Evolutionary conservation across 2,329 filamentous ascomycete species (phyloP), one percentile per base, ranked within the genome.

Genomic region (Emergomyces pasteurianus): DNA sequence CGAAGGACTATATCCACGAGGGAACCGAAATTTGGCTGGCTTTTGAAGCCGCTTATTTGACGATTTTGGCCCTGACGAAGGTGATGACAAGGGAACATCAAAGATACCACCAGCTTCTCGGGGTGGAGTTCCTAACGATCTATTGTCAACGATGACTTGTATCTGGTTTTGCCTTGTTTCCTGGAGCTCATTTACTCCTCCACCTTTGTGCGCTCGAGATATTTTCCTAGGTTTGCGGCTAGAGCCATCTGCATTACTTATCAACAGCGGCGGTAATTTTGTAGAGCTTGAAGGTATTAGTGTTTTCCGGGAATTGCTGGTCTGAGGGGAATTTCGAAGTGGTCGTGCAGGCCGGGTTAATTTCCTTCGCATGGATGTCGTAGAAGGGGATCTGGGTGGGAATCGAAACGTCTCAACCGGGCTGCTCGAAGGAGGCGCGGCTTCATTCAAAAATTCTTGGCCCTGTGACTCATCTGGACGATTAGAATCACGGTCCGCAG

Each of bases 81-180:
- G 75, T 18, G 78, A 75, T 28, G 76, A 79, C 36, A 67, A 70
- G 7, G 69, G 70, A 28, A 75, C 62, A 61, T 77, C 70, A 50
- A 71, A 73, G 3, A 72, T 61, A 34, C 65, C 66, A 6, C 53
- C 26, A 55, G 31, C 60, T 10, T 58, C 60, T 12, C 38, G 59
- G 18, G 60, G 58, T 16, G 40, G 58, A 14, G n/a, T 50, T 21
- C 65, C 57, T 21, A 64, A 62, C n/a, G 62, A 61, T 31, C 59
- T 43, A 43, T 67, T 69, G 46, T 67, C 62, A 46, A 73, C 69
- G 1, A 72, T 60, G 38, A 72, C 68, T 53, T 65, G 64, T 57
- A 70, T 61, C 21, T 59, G 59, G 57, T 58, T 60, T 50, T 54
- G 43, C 23, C 55, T 61, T n/a, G 47, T 23, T 42, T 53, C 36